phyloP scores from a whole-genome alignment of 495 filamentous ascomycete species.

The Penicillium malachiteum region DNA sequence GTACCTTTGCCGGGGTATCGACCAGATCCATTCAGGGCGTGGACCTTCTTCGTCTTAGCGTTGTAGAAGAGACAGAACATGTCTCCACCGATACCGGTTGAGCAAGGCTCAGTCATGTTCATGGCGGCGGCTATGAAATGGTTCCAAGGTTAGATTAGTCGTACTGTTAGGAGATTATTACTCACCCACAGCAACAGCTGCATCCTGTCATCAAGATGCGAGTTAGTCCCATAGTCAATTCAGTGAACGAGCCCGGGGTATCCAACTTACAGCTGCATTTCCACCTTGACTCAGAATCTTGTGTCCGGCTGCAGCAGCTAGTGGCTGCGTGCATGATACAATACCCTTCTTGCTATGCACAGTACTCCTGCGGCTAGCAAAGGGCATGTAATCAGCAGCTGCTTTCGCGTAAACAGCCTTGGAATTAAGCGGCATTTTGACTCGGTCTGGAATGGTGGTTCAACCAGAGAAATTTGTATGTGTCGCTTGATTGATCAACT shows the following conservation, averaged over 20 bases:
- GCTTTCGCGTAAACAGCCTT: slow-evolving; percentile 62
- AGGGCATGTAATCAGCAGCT: slow-evolving; percentile 61
- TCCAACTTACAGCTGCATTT: slow-evolving; percentile 77
- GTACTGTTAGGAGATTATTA: not conserved
- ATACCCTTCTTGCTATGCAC: slow-evolving; percentile 94
- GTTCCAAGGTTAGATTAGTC: not conserved
- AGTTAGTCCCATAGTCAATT: not conserved
- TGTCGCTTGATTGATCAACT: not conserved
- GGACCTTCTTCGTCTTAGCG: slow-evolving; percentile 75
- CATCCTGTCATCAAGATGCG: slow-evolving; percentile 59
- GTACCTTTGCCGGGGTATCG: slow-evolving; percentile 69
- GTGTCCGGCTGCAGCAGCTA: slow-evolving; percentile 86
- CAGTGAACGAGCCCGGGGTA: not conserved
- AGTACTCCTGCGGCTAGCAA: slow-evolving; percentile 82
- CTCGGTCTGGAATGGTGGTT: not conserved
- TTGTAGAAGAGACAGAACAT: slow-evolving; percentile 97
- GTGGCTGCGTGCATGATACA: slow-evolving; percentile 84
- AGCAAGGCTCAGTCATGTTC: slow-evolving; percentile 90
- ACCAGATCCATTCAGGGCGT: slow-evolving; percentile 88
- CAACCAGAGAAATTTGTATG: not conserved
- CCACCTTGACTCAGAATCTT: slow-evolving; percentile 80
- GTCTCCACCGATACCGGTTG: slow-evolving; percentile 96
- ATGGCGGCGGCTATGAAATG: slow-evolving; percentile 65
- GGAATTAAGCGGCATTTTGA: slow-evolving; percentile 56
- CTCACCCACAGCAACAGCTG: slow-evolving; percentile 79